phyloP scores from a whole-genome alignment of 208 protist species.

The Trypanosoma grayi region DNA sequence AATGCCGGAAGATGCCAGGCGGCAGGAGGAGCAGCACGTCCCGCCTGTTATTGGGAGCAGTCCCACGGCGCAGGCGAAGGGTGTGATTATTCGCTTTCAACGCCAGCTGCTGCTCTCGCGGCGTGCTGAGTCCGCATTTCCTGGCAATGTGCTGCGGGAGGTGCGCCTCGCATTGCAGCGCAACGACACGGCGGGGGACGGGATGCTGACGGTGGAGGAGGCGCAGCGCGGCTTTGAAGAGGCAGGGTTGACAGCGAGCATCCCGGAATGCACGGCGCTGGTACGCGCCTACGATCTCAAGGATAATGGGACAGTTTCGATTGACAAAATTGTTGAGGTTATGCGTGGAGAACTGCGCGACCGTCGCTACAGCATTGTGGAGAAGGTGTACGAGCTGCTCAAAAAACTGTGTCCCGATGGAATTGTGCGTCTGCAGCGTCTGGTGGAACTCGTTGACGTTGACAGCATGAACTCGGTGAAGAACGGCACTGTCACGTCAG shows the following conservation, averaged over 20 bases:
- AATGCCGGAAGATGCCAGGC: conserved; percentile 17
- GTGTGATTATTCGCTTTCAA: conserved; percentile 67
- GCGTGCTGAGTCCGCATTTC: conserved; percentile 53
- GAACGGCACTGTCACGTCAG: conserved; percentile 33
- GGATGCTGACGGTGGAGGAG: conserved; percentile 66
- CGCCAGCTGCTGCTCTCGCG: conserved; percentile 46
- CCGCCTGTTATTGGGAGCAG: conserved; percentile 51
- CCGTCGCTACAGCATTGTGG: conserved; percentile 54
- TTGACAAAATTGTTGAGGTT: conserved; percentile 45
- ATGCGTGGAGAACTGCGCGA: conserved; percentile 73
- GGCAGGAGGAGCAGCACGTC: conserved; percentile 32
- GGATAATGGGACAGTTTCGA: conserved; percentile 36
- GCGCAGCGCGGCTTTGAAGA: conserved; percentile 51
- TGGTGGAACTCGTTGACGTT: conserved; percentile 74
- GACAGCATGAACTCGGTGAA: conserved; percentile 41
- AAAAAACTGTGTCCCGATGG: conserved; percentile 48
- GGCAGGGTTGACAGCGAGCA: conserved; percentile 32
- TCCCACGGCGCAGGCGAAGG: conserved; percentile 53
- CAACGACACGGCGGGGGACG: conserved; percentile 20
- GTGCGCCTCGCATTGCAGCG: conserved; percentile 42
- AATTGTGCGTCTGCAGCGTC: conserved; percentile 34
- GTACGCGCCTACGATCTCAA: conserved; percentile 64
- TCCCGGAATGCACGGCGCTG: conserved; percentile 67
- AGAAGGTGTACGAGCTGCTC: conserved; percentile 68
- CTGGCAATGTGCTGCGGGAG: conserved; percentile 67